Base-by-base conservation (phyloP, 352 stramenopile species). In the Peronospora farinosa region DNA sequence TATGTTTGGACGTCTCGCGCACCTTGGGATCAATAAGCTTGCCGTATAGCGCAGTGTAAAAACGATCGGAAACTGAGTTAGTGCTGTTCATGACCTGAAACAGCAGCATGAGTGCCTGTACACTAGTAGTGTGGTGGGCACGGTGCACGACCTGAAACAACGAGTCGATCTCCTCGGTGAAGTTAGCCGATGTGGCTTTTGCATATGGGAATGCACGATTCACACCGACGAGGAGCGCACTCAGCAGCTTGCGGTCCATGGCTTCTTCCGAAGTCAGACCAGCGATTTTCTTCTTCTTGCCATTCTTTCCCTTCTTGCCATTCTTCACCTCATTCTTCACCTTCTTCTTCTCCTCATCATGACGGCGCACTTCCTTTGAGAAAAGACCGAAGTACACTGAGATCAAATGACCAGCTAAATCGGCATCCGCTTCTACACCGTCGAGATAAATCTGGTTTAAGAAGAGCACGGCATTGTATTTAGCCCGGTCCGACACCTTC, bases 381-480 rank as follows among this genome's bases (percentile, higher is more conserved):
- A 99, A 99, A 7, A 99, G 64, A 9, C 83, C 88, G 65, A 99
- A 98, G 74, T 99, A 99, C 7, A 97, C 97, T 12, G 88, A 90
- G 45, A 98, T 96, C 35, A 99, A 71, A 43, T 96, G 79, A 1
- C 65, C 67, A 11, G 88, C 88, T 7, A 97, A 60, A 15, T 77
- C 66, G 7, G 66, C 58, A 48, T 91, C 83, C 11, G 74, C 74
- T 38, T 70, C 68, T 16, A 64, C 57, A 43, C 76, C 64, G 41
- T 80, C 65, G 12, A 95, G 58, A 48, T 87, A 86, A 31, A 95
- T 78, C 47, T 94, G 85, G 63, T 88, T 93, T 2, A 92, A 51
- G 48, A 90, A 95, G 11, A 91, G 47, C 32, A 92, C 67, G n/a
- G 82, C 79, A 56, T 92, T 88, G 74, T 90, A 94, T 37, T 90